Evolutionary conservation across 2,329 filamentous ascomycete genomes (phyloP).

Genomic region (Pseudocercospora cruenta): DNA sequence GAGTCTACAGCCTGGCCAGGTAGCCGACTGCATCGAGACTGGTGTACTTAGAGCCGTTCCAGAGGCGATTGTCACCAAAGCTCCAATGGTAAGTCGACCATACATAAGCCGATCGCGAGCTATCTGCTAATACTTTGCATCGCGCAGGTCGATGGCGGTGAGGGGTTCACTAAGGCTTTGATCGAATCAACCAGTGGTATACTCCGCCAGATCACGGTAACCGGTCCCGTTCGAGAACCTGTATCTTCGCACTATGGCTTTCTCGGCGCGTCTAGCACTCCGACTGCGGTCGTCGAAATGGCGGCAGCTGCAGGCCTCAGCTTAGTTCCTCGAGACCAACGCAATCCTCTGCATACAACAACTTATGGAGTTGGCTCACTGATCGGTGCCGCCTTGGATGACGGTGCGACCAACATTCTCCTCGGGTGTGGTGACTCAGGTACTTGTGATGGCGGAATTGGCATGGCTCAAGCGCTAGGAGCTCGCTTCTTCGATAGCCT

Average conservation of each 20-base stretch:
- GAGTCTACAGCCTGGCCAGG: constrained; percentile 53
- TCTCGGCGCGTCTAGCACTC: constrained; percentile 37
- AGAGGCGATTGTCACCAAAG: constrained; percentile 50
- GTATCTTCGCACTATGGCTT: constrained; percentile 55
- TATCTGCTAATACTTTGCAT: not conserved
- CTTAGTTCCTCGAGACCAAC: constrained; percentile 49
- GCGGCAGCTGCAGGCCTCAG: constrained; percentile 57
- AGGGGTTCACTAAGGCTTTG: constrained; percentile 55
- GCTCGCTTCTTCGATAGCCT: constrained; percentile 47
- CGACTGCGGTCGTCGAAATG: constrained; percentile 58
- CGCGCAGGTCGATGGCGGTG: constrained; percentile 52
- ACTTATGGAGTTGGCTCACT: constrained; percentile 58
- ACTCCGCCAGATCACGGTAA: constrained; percentile 45
- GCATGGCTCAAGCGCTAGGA: constrained; percentile 59
- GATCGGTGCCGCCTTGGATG: constrained; percentile 51
- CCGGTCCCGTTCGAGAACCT: constrained; percentile 49
- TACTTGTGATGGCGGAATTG: constrained; percentile 58
- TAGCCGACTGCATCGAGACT: constrained; percentile 55
- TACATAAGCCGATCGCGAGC: not conserved
- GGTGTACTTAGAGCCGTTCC: constrained; percentile 52
- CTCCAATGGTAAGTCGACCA: constrained; percentile 46
- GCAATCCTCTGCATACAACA: constrained; percentile 55
- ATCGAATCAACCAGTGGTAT: constrained; percentile 49
- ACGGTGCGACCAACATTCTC: constrained; percentile 51
- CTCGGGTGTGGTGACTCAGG: constrained; percentile 60